Percentiles rank a stretch among this genome's conserved stretches.
phyloP scores from a whole-genome alignment of 371 early-diverging fungal genomes.

The Syncephalastrum contaminatum region DNA sequence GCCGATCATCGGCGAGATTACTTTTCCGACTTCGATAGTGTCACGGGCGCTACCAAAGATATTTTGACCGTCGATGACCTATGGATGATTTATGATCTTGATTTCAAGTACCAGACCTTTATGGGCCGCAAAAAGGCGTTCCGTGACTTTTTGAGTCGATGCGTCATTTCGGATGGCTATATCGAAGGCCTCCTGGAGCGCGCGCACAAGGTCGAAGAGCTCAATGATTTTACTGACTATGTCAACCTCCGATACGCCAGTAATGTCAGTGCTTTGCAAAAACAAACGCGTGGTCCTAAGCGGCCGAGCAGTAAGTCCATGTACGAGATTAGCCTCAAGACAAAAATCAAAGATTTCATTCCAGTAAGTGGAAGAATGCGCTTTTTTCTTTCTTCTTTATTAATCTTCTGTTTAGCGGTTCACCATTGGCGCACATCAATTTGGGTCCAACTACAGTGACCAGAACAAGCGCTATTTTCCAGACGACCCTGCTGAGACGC shows the following conservation, averaged over 20 bases:
- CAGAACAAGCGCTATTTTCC: constrained; percentile 58
- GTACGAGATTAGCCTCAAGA: constrained; percentile 32
- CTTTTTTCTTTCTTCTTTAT: neutral
- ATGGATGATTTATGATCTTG: constrained; percentile 89
- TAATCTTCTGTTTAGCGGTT: constrained; percentile 18
- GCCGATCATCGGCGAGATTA: constrained; percentile 85
- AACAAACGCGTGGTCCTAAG: constrained; percentile 45
- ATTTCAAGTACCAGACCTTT: constrained; percentile 75
- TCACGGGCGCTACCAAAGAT: constrained; percentile 40
- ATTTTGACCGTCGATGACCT: constrained; percentile 71
- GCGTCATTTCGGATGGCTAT: constrained; percentile 51
- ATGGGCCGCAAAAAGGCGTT: constrained; percentile 53
- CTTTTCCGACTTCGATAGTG: constrained; percentile 52
- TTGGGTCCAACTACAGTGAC: constrained; percentile 66
- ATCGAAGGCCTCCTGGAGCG: constrained; percentile 45
- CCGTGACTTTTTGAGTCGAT: constrained; percentile 41
- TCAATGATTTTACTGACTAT: constrained; percentile 76
- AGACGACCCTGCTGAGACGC: constrained; percentile 48
- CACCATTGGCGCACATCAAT: constrained; percentile 62
- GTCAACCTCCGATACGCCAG: constrained; percentile 67
- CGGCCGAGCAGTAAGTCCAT: constrained; percentile 39
- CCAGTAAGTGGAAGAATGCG: constrained; percentile 23
- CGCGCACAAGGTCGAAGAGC: constrained; percentile 66
- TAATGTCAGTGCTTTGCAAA: constrained; percentile 55
- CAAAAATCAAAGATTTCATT: constrained; percentile 61